Evolutionary conservation across 1,284 basidiomycete genomes (phyloP).

Genomic region (Thelephora terrestris): DNA sequence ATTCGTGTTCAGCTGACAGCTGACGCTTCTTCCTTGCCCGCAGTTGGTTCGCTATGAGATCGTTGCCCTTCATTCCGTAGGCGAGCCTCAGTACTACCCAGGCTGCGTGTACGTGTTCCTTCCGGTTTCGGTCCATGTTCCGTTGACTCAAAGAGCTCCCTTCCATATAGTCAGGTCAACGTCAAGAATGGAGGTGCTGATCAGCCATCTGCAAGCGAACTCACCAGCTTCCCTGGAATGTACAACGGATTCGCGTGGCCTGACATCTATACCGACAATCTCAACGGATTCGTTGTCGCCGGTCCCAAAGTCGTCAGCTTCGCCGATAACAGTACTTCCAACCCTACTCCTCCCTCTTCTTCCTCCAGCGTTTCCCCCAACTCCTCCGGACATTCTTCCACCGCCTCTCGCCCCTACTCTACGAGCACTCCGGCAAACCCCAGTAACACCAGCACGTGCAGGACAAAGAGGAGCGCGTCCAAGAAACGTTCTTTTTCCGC

Average conservation of each 20-base stretch:
- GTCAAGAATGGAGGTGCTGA: conserved; percentile 24
- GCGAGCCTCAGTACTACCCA: conserved; percentile 21
- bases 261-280: conserved; percentile 21
- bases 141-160: conserved; percentile 11
- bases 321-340: conserved; percentile 6
- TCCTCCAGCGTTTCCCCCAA: conserved; percentile 6
- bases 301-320: conserved; percentile 17
- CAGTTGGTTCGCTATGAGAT: conserved; percentile 9
- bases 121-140: conserved; percentile 1
- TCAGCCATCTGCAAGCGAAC: conserved; percentile 17
- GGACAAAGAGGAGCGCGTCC: conserved; percentile 1
- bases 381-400: conserved; percentile 6
- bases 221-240: conserved; percentile 18
- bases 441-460: conserved; percentile 1
- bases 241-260: conserved; percentile 18
- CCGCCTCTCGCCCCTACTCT: conserved; percentile 2
- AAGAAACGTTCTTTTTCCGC: conserved; percentile 2
- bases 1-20: neutral
- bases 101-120: conserved; percentile 21
- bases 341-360: conserved; percentile 6
- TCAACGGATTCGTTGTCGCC: conserved; percentile 19
- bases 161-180: conserved; percentile 25
- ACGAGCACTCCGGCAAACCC: conserved; percentile 5
- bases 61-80: conserved; percentile 21
- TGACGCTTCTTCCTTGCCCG: neutral